phyloP scores from a whole-genome alignment of 169 alveolate species.

The Hammondia hammondi region DNA sequence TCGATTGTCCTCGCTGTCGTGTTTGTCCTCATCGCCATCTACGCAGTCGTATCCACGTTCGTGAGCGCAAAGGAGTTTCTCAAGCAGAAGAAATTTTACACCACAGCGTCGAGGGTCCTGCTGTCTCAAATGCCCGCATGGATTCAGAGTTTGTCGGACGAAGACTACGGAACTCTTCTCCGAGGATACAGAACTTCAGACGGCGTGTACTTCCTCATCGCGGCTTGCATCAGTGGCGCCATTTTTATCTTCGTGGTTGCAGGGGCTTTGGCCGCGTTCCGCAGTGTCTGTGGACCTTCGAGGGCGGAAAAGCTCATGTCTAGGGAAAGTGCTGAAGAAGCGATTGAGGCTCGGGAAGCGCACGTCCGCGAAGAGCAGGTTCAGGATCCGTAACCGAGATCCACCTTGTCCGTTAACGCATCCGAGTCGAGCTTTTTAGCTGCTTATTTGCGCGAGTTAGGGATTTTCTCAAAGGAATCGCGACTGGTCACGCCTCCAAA shows the following conservation, averaged over 20 bases:
- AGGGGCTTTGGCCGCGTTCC: not conserved
- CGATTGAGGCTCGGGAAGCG: conserved; percentile 1
- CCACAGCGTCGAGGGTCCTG: not conserved
- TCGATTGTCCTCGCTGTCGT: not conserved
- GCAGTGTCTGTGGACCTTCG: conserved; percentile 15
- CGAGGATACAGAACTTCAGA: not conserved
- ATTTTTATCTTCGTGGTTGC: not conserved
- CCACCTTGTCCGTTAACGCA: not conserved
- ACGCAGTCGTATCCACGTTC: not conserved
- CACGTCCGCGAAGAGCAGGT: not conserved
- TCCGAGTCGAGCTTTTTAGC: too few relatives aligned
- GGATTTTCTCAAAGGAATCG: too few relatives aligned
- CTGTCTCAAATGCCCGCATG: not conserved
- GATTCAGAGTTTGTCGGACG: not conserved
- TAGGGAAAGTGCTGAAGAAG: conserved; percentile 10
- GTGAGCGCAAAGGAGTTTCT: not conserved
- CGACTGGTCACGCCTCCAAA: too few relatives aligned
- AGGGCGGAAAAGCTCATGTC: conserved; percentile 23
- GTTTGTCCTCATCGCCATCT: not conserved
- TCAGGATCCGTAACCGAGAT: not conserved
- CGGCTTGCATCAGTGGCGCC: not conserved
- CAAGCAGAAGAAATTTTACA: not conserved
- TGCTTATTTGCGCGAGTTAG: too few relatives aligned
- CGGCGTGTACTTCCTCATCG: not conserved
- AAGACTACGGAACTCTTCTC: not conserved